phyloP scores from a whole-genome alignment of 2,329 filamentous ascomycete species.

The Colletotrichum coccodes region DNA sequence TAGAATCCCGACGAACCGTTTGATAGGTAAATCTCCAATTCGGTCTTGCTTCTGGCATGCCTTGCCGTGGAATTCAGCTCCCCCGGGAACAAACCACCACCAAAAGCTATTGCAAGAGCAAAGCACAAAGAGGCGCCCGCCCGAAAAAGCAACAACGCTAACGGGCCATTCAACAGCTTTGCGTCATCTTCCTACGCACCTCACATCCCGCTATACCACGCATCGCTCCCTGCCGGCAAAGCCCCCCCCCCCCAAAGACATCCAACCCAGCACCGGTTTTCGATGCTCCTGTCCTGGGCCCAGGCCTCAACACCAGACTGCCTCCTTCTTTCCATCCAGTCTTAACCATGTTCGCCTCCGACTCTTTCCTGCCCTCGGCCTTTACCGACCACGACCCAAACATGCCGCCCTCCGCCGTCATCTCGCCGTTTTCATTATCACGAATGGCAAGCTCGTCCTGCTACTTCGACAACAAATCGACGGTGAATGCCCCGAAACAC shows the following conservation, averaged over 20 bases:
- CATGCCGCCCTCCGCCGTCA: constrained; percentile 45
- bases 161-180: constrained; percentile 26
- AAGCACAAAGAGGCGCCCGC: neutral
- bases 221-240: constrained; percentile 13
- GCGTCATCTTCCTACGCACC: constrained; percentile 24
- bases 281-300: constrained; percentile 19
- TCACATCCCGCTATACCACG: neutral
- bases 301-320: neutral
- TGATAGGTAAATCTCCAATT: constrained; percentile 1
- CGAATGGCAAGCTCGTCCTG: constrained; percentile 40
- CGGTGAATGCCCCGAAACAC: constrained; percentile 33
- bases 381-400: constrained; percentile 46
- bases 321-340: constrained; percentile 13
- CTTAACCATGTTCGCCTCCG: constrained; percentile 54
- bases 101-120: neutral
- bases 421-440: constrained; percentile 51
- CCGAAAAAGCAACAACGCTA: constrained; percentile 26
- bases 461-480: constrained; percentile 48
- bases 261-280: constrained; percentile 6
- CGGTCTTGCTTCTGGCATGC: neutral
- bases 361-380: constrained; percentile 54
- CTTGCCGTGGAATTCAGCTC: neutral
- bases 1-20: neutral
- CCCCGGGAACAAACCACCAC: neutral
- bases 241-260: constrained; percentile 7